Evolutionary conservation across 805 yeast species (phyloP), one percentile per base, ranked within the genome.

Genomic region (Monosporozyma aerobia): DNA sequence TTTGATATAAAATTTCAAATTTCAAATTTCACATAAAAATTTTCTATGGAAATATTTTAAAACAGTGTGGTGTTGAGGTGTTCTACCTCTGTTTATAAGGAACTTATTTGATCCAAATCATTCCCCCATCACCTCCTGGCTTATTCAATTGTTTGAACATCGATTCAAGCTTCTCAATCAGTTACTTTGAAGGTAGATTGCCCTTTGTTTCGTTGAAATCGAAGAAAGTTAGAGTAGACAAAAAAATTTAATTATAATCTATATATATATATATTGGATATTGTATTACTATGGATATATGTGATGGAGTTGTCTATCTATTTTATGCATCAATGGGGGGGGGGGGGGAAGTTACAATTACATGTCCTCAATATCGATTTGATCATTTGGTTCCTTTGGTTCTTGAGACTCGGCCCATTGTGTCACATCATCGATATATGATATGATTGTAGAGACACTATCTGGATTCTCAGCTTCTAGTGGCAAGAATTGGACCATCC

Each of bases 391-490:
- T 67, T 92, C 97, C 66, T 92, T 92, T 35, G 97, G 98, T 68
- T 94, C 99, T 69, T 94, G 98, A 3, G 81, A 73, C 66, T 94
- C 99, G 23, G 88, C 83, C 99, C 99, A 94, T 66, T 94, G 99
- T 0, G 99, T 94, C 30, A 92, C 85, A 67, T 94, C 99, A 64
- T 94, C 99, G 23, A 94, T 87, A 66, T 90, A 90, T 63, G 95
- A 85, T 58, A 94, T 74, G 51, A 94, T 92, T 0, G 90, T 83
- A 11, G 84, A 80, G 23, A 94, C 84, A 48, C 89, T 79, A 44
- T 83, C 88, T 48, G 89, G 82, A 54, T 80, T 78, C 47, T 82
- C 85, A 9, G 88, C 81, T 63, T 90, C 95, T 57, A 94, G 75
- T 0, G 99, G 98, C 58, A 94, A 72, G 64, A 90, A 94, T 66